Base-by-base conservation (phyloP, 768 basidiomycete genomes). In the Lactarius psammicola region DNA sequence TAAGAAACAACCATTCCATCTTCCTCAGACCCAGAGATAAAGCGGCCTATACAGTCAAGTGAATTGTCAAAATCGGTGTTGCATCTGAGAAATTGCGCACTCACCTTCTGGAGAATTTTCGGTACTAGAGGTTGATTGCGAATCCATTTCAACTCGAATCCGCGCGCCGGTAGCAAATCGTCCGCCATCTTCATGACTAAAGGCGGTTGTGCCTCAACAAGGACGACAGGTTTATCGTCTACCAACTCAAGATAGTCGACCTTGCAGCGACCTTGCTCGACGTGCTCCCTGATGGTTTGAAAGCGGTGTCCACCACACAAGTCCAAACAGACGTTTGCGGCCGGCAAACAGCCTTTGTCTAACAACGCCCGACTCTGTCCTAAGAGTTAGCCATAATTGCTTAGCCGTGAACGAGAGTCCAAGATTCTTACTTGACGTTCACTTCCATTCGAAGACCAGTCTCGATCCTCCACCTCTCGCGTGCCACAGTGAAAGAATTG, bases 1-100 rank as follows among this genome's bases (percentile, higher is more conserved):
- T 33, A 9, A 51, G 20, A 31, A 60, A 60, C 6, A 60, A 34
- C 59, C 59, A 60, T 36, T 51, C 59, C 59, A 51, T 60, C 1
- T 31, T n/a, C 51, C 60, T 36, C 9, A 53, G 46, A 7, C 59
- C 49, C 1, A 60, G 15, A 60, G 28, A 53, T 8, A 60, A 49
- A 7, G 59, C 59, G 0, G 59, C 44, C 59, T 60, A 60, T 2
- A 38, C 38, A 17, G 5, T 38, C 4, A 38, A 3, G 15, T 17
- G 33, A 36, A 44, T 18, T 33, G 0, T 26, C 34, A n/a, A 30
- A 53, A 33, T 18, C 23, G 4, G n/a, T 15, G 44, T 10, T 4
- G 18, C 36, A 28, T 34, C 23, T 8, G 9, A 34, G 23, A 17
- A 20, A 4, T 38, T 1, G 26, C 31, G 6, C 36, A 38, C 60